Evolutionary conservation across 176 grass and related monocot genomes (phyloP), one percentile per base, ranked within the genome.

Genomic region (Aegilops bicornis): DNA sequence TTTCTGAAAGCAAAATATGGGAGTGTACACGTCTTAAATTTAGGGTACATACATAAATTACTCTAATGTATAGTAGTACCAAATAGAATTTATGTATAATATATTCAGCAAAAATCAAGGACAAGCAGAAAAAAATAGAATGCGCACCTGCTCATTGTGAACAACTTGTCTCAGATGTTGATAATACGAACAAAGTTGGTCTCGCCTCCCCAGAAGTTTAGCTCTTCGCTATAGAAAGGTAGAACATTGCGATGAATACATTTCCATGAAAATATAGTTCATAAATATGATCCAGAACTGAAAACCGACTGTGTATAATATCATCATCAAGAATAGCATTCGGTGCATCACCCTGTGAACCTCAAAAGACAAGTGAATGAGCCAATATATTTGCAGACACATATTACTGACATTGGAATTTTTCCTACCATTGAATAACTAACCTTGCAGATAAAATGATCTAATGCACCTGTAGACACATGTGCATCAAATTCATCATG

Each of bases 151-250:
- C 50, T 73, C 68, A 83, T 73, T 83, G 36, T 5, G 15, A 40
- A 73, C 31, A 4, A 39, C 50, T 29, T 27, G n/a, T 73, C 58
- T 27, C 68, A 83, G 29, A 27, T 42, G 16, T 83, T 61, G 16
- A 23, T 3, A 61, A 83, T 73, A 83, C 40, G 33, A 35, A 35
- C 2, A 73, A 61, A 73, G 33, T 4, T 29, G 81, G 40, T 83
- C n/a, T 71, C 8, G 23, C 52, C 36, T 54, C 60, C 24, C 10
- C 48, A 83, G 24, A 73, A 83, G 68, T 73, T 61, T 61, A 58
- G 50, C 32, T 83, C 81, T 72, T 83, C 68, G 67, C 81, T 83
- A 64, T 50, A 81, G 42, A 31, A 32, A 27, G 39, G 17, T 66
- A 81, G 23, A 67, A 50, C 48, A 11, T 32, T 68, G 16, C 48